Evolutionary conservation across 257 asterid genomes (phyloP), one percentile per base, ranked within the genome.

Genomic region (Solanum ossicruentum): DNA sequence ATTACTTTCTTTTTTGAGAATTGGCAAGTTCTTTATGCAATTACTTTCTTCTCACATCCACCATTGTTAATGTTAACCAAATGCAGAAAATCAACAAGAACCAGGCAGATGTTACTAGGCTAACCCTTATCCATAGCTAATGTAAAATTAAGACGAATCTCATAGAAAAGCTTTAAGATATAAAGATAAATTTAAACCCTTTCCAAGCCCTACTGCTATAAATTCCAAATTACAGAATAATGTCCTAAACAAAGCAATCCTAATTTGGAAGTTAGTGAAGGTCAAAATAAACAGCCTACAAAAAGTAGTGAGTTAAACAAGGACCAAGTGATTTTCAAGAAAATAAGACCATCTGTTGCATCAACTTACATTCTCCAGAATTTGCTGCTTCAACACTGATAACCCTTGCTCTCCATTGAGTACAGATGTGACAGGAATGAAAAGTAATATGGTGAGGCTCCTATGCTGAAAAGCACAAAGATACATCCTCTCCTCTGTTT

Each of bases 401-500:
- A 97, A 87, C 70, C 95, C 99, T 84, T 90, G 96, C 88, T 97
- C 98, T 85, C 94, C 97, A 88, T 90, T 90, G 87, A 89, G 83
- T 23, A 86, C 87, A 82, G 94, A 95, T 84, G 98, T 90, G 73
- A 90, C 93, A 43, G 98, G 99, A 86, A 97, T 85, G 70, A 94
- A 92, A 87, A 93, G 92, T 80, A 95, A 89, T 86, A 93, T 86
- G 26, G 96, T 97, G 86, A 95, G 95, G 87, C 97, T 93, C 82
- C 92, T 90, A 72, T 93, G 94, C 90, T 97, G 99, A 89, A 93
- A 93, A 86, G 92, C 92, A 88, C 94, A 89, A 58, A 97, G 85
- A 92, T 92, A 93, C 98, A 94, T 92, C 87, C 91, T 92, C 93
- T 93, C 97, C 89, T 90, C 96, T 39, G 93, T 93, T 87, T 92